phyloP scores from a whole-genome alignment of 2,329 filamentous ascomycete genomes.

The Seiridium unicorne region DNA sequence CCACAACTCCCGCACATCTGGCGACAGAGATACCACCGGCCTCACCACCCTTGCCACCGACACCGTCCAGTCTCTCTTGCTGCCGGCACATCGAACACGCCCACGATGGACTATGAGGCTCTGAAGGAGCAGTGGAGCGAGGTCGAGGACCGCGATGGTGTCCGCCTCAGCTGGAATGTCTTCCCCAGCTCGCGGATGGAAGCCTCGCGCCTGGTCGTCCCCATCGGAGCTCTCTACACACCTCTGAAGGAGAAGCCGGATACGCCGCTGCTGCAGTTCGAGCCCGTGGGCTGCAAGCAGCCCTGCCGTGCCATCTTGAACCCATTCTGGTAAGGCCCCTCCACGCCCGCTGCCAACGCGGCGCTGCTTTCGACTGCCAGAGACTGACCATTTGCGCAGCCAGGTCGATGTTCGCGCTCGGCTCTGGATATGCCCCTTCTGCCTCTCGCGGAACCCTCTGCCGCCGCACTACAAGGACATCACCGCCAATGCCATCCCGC shows the following conservation, averaged over 20 bases:
- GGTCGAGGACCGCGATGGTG: conserved; percentile 92
- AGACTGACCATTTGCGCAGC: conserved; percentile 36
- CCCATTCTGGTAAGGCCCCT: conserved; percentile 76
- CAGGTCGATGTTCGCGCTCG: conserved; percentile 81
- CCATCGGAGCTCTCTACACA: conserved; percentile 94
- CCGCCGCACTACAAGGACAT: conserved; percentile 90
- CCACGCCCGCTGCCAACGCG: conserved; percentile 4
- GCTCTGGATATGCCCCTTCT: conserved; percentile 89
- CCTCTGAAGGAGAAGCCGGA: conserved; percentile 93
- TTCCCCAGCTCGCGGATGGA: conserved; percentile 99
- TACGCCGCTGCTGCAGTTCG: conserved; percentile 86
- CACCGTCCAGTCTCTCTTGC: neutral
- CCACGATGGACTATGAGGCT: conserved; percentile 82
- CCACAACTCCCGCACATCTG: neutral
- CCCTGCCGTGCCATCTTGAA: conserved; percentile 96
- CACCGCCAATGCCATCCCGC: conserved; percentile 76
- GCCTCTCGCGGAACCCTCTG: conserved; percentile 77
- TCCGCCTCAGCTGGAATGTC: conserved; percentile 97
- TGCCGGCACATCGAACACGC: neutral
- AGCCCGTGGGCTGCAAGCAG: conserved; percentile 94
- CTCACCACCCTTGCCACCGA: no score
- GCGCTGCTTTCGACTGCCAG: no score
- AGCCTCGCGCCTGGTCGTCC: conserved; percentile 90
- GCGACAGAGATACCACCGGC: no score
- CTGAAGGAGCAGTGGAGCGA: conserved; percentile 96